Percentiles rank a stretch among this genome's conserved stretches.
These are phyloP conservation scores for Tagetes erecta DNA, from an alignment of 129 eudicot genomes.

Conservation along the genomic window DNA sequence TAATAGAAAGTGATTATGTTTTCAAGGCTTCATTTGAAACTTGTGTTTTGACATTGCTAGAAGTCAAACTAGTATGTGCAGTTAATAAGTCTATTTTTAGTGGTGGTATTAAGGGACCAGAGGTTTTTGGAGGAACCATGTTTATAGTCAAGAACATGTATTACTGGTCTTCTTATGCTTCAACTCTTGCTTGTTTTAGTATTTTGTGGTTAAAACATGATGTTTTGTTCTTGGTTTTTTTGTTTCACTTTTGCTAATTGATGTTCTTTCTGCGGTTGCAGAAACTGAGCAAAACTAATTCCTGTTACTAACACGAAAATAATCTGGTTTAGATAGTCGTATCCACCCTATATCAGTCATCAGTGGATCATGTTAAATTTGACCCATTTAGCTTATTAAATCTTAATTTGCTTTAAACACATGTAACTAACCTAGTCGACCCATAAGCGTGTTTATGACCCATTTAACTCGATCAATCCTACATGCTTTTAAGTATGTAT, in stretches of 20 bases:
- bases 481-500: background rate
- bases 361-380: too few relatives aligned
- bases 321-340: too few relatives aligned
- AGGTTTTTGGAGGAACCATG: constrained; percentile 16
- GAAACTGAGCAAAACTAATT: too few relatives aligned
- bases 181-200: constrained; percentile 1
- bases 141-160: constrained; percentile 13
- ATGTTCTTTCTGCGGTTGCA: background rate
- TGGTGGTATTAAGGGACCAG: constrained; percentile 24
- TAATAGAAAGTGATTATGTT: constrained; percentile 22
- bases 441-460: too few relatives aligned
- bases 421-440: too few relatives aligned
- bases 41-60: constrained; percentile 1
- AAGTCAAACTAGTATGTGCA: constrained; percentile 18
- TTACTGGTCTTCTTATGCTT: constrained; percentile 12
- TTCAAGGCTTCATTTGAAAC: constrained; percentile 20
- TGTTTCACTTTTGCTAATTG: background rate
- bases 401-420: too few relatives aligned
- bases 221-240: background rate
- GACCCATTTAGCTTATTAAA: too few relatives aligned
- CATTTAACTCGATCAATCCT: too few relatives aligned
- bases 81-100: background rate
- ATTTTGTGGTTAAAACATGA: background rate
- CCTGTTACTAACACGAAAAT: too few relatives aligned
- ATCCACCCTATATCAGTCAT: too few relatives aligned